phyloP scores from a whole-genome alignment of 2,329 filamentous ascomycete genomes.

The Hypoxylon sp. region DNA sequence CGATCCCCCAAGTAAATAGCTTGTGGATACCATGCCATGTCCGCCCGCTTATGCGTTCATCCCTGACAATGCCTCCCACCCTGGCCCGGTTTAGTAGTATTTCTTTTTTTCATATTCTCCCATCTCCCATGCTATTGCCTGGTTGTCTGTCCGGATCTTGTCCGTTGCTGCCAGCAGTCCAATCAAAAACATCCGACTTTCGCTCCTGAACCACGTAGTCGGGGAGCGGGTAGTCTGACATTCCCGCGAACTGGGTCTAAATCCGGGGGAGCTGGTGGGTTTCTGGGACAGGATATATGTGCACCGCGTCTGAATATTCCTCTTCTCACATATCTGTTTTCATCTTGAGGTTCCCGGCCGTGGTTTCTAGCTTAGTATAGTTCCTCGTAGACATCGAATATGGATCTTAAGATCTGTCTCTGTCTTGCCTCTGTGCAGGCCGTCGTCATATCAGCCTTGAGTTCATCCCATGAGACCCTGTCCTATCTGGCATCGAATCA shows the following conservation, averaged over 20 bases:
- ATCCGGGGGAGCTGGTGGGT: conserved; percentile 10
- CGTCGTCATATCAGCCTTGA: conserved; percentile 4
- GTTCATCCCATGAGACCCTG: background rate
- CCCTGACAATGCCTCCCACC: conserved; percentile 8
- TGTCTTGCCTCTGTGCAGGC: conserved; percentile 12
- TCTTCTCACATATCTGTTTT: conserved; percentile 7
- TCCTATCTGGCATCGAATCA: background rate
- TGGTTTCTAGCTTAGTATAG: background rate
- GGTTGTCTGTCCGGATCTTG: background rate
- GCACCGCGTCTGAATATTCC: conserved; percentile 8
- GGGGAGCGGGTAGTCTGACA: conserved; percentile 7
- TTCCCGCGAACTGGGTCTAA: conserved; percentile 1
- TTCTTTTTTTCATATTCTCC: conserved; percentile 4
- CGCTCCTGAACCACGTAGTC: conserved; percentile 13
- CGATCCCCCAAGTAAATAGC: conserved; percentile 15
- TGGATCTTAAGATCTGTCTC: conserved; percentile 23
- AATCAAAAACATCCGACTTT: conserved; percentile 8
- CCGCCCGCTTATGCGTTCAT: conserved; percentile 9
- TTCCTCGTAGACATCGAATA: background rate
- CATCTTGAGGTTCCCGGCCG: background rate
- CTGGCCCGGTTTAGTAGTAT: background rate
- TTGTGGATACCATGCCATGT: conserved; percentile 15
- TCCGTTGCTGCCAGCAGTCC: conserved; percentile 9
- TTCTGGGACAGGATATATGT: background rate
- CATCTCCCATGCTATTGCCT: background rate